phyloP scores from a whole-genome alignment of 257 asterid species.

The Solanum raphanifolium region DNA sequence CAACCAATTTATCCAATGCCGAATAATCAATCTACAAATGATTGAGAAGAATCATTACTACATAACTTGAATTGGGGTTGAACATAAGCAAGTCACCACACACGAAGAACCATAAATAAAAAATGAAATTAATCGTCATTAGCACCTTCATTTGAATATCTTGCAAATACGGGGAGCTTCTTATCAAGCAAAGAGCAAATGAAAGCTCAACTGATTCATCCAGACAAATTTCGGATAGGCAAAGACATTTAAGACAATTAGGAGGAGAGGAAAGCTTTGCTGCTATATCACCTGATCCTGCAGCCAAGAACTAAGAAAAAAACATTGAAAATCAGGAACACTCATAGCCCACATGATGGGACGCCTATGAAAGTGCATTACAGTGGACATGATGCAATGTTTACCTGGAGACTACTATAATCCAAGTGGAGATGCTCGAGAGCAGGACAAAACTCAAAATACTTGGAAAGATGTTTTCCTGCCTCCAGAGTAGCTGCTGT shows the following conservation, averaged over 20 bases:
- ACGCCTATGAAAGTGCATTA: no score
- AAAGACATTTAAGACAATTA: not conserved
- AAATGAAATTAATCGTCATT: not conserved
- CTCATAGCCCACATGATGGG: not conserved
- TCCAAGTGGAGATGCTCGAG: slow-evolving; percentile 4
- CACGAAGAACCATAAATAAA: not conserved
- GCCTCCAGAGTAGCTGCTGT: not conserved
- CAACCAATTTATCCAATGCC: not conserved
- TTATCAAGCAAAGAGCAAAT: not conserved
- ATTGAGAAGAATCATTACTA: not conserved
- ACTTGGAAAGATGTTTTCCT: not conserved
- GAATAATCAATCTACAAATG: not conserved
- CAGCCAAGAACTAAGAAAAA: not conserved
- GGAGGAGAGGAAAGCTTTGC: not conserved
- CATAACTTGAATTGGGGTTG: not conserved
- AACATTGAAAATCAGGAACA: not conserved
- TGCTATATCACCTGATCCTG: not conserved
- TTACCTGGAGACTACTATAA: not conserved
- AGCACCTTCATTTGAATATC: not conserved
- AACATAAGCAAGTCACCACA: not conserved
- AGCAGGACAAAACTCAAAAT: not conserved
- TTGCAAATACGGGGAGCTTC: slow-evolving; percentile 13
- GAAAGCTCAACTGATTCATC: not conserved
- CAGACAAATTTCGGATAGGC: not conserved
- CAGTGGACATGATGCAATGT: not conserved